Base-by-base conservation (phyloP, 768 basidiomycete species). In the Ephemerocybe angulata region DNA sequence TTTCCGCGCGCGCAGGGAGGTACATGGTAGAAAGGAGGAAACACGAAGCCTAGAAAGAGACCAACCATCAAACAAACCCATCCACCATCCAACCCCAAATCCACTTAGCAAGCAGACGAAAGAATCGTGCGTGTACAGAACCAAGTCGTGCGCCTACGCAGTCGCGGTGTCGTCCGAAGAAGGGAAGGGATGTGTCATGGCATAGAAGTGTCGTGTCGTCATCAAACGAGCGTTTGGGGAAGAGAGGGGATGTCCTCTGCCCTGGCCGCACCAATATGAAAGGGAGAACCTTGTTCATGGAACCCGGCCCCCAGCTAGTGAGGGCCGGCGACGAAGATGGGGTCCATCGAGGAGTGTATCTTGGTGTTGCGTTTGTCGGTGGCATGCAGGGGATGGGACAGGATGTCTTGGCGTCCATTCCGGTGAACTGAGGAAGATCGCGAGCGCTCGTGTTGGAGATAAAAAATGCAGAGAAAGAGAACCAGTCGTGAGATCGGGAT, bases 1-100 rank as follows among this genome's bases (percentile, higher is more conserved):
- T 56, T 56, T 56, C 55, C 55, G 40, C 55, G 40, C 55, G 48
- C 55, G 33, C 55, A 51, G 55, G 41, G 30, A 35, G 38, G 29
- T 24, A 44, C 35, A 43, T 51, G 41, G 49, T 29, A 17, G 30
- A 31, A 30, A 46, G 30, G 22, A 13, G 51, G 28, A 46, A 21
- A 35, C 28, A 50, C 28, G 46, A 35, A 33, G 27, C 40, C 17
- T 12, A n/a, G 24, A 50, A 29, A 24, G 35, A 19, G n/a, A 42
- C 48, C 21, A 37, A 44, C 40, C 35, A 51, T 31, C 55, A 40
- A 44, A 35, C 37, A 33, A n/a, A 12, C 25, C 7, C 38, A 25
- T 24, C 41, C 30, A 19, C 15, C 31, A 2, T 22, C 48, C 35
- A 40, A 49, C 17, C 42, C 54, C 37, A 30, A 54, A 29, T 19